Percentiles rank a stretch among this genome's conserved stretches.
Conservation (phyloP, 2,329 filamentous ascomycete genomes). For the Ceratocystiopsis sp. region DNA sequence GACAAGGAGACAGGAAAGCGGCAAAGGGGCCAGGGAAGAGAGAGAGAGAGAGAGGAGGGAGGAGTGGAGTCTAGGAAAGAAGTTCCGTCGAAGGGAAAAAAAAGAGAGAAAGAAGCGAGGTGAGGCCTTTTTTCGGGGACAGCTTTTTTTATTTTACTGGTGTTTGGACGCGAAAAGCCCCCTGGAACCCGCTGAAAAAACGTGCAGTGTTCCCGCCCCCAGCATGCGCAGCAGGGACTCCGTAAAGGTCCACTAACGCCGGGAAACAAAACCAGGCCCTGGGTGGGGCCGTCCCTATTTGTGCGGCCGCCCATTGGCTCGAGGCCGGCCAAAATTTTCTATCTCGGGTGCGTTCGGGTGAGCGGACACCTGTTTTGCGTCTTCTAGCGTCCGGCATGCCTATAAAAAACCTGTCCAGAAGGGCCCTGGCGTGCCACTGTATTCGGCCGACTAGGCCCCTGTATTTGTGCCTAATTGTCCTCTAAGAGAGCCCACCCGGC, state of each 20-base stretch:
- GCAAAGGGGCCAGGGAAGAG: not conserved
- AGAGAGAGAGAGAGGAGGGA: not conserved
- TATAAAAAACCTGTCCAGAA: not conserved
- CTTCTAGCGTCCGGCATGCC: not conserved
- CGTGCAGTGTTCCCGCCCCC: no score
- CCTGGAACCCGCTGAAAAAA: not conserved
- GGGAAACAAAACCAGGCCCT: no score
- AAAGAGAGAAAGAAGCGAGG: not conserved
- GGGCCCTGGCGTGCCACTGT: no score
- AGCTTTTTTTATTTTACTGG: constrained; percentile 1
- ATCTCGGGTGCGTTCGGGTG: constrained; percentile 12
- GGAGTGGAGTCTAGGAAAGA: not conserved
- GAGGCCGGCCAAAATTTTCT: not conserved
- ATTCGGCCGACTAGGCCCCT: no score
- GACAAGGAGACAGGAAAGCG: not conserved
- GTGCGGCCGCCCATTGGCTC: no score
- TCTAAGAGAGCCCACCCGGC: no score
- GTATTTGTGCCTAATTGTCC: no score
- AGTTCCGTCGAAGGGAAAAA: not conserved
- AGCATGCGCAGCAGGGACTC: no score
- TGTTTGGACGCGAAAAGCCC: not conserved
- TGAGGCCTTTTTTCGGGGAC: constrained; percentile 6
- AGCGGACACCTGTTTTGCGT: constrained; percentile 1
- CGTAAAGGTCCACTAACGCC: no score
- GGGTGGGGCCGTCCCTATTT: no score